Percentiles rank a stretch among this genome's conserved stretches.
Conservation (phyloP, 2,329 filamentous ascomycete species). For the Fusarium beomiforme region DNA sequence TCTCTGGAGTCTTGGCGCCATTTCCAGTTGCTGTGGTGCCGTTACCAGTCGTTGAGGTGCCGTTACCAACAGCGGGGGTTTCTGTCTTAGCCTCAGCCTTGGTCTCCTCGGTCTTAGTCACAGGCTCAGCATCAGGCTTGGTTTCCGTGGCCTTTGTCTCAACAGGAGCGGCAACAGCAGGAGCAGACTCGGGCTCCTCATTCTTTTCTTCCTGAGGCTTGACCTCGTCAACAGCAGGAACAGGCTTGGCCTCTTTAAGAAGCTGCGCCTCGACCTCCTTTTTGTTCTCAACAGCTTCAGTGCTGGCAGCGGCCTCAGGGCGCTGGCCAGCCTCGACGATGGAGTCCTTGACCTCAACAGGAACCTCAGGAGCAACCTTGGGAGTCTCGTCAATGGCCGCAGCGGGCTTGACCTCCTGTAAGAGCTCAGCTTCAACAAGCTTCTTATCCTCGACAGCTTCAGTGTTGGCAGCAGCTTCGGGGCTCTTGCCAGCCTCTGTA, state of each 20-base stretch:
- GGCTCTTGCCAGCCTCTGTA: conserved; percentile 67
- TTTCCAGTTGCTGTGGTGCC: conserved; percentile 27
- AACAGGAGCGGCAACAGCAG: not conserved
- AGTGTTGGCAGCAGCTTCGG: conserved; percentile 73
- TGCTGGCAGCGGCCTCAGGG: conserved; percentile 77
- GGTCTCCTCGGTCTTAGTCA: conserved; percentile 5
- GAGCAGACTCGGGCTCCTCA: conserved; percentile 1
- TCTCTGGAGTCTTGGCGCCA: conserved; percentile 37
- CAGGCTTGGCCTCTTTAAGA: conserved; percentile 67
- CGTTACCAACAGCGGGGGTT: conserved; percentile 33
- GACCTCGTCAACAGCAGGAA: conserved; percentile 62
- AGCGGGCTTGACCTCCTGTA: conserved; percentile 66
- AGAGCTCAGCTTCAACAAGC: conserved; percentile 75
- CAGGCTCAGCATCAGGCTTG: conserved; percentile 1
- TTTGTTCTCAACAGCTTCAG: conserved; percentile 78
- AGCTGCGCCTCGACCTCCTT: conserved; percentile 78
- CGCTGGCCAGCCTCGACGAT: conserved; percentile 66
- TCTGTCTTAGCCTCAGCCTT: conserved; percentile 27
- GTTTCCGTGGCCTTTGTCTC: conserved; percentile 23
- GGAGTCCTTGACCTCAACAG: conserved; percentile 66
- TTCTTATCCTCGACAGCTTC: conserved; percentile 77
- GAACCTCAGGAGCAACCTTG: conserved; percentile 60
- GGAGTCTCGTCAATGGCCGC: conserved; percentile 52
- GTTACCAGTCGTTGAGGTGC: conserved; percentile 29
- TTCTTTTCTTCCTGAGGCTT: conserved; percentile 60